Conservation (phyloP, 345 rosid species). For the Ceriops decandra region DNA sequence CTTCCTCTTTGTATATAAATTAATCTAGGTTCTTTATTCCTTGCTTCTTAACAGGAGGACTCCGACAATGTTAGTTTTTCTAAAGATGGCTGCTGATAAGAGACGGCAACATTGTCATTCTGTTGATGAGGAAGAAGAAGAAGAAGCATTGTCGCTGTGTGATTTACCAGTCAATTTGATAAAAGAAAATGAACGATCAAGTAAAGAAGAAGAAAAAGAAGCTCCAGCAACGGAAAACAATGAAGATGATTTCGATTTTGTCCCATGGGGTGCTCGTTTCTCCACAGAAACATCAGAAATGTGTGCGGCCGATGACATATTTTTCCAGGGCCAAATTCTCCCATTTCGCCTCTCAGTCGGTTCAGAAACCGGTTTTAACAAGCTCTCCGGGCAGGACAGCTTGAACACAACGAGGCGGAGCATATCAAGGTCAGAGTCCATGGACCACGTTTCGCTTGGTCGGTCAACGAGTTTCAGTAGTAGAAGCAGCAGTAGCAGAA, state of each 20-base stretch:
- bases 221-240: slow-evolving; percentile 19
- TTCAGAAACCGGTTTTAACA: slow-evolving; percentile 34
- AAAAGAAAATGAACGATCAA: slow-evolving; percentile 20
- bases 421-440: slow-evolving; percentile 51
- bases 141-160: slow-evolving; percentile 63
- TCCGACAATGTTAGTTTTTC: slow-evolving; percentile 2
- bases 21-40: neutral
- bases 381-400: slow-evolving; percentile 14
- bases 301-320: slow-evolving; percentile 72
- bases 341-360: slow-evolving; percentile 63
- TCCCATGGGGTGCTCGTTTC: slow-evolving; percentile 35
- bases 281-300: slow-evolving; percentile 43
- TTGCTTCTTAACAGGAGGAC: slow-evolving; percentile 10
- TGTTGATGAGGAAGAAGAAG: slow-evolving; percentile 36
- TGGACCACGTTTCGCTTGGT: slow-evolving; percentile 33
- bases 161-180: slow-evolving; percentile 52
- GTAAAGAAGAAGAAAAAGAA: slow-evolving; percentile 10
- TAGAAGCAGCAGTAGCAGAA: slow-evolving; percentile 45
- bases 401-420: slow-evolving; percentile 17
- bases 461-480: slow-evolving; percentile 35
- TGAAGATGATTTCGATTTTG: slow-evolving; percentile 58
- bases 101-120: slow-evolving; percentile 14
- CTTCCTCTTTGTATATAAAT: slow-evolving; percentile 7
- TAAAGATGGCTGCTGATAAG: slow-evolving; percentile 14
- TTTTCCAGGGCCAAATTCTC: slow-evolving; percentile 64